Evolutionary conservation across 2,329 filamentous ascomycete species (phyloP), one percentile per base, ranked within the genome.

Genomic region (Talaromyces sp.): DNA sequence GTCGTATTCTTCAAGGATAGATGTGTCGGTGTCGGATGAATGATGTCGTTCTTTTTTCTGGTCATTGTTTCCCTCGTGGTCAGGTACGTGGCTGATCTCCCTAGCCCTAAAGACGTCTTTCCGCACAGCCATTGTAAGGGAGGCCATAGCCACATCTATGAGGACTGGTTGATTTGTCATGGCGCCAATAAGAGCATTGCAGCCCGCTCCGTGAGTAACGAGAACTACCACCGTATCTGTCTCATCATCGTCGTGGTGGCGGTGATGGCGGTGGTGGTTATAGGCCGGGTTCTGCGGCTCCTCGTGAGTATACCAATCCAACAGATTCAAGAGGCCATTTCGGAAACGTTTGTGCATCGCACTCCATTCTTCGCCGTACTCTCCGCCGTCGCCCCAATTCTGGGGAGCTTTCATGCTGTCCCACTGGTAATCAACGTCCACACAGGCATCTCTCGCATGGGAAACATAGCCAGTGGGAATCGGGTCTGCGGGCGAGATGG

Each of bases 181-280:
- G 27, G 92, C 92, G 13, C 93, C 92, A 64, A 99, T 93, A 51
- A 99, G 77, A 2, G 95, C 95, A 77, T 99, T 99, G 76, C 93
- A 96, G 43, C 95, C 95, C 14, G 95, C 95, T 26, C 93, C 93
- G 71, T 99, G 95, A 0, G 95, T 96, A 24, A 99, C 89, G 8
- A 99, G 78, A 46, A 99, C 82, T 17, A 99, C 80, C 1, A 98
- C 87, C 1, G 92, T 84, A 67, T 96, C 90, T 1, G 85, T 82
- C 35, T 86, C 82, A 24, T 87, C 84, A 14, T 89, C 85, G 1
- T 58, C 56, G 9, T 81, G 81, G 14, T 80, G 78, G 2, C 83
- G 81, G 27, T 78, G 74, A 64, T 58, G 66, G 49, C 43, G 59
- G 61, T 17, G 60, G 49, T 80, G 64, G 73, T 86, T 68, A 35